phyloP scores from a whole-genome alignment of 805 yeast genomes.

The Sugiyamaella smithiae region DNA sequence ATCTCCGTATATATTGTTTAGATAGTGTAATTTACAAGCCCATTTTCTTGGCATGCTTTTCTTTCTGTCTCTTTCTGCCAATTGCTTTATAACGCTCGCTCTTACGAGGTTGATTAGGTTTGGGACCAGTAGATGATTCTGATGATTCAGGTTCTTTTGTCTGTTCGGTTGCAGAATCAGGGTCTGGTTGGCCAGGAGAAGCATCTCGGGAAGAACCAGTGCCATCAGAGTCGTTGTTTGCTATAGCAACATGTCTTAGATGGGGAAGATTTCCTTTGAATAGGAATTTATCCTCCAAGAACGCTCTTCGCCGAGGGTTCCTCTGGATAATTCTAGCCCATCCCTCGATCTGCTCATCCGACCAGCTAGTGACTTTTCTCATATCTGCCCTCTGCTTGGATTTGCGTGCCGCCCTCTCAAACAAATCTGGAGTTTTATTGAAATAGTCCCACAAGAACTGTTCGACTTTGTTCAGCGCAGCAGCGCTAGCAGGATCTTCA shows the following conservation, averaged over 20 bases:
- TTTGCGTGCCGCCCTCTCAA: conserved; percentile 51
- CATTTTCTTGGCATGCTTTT: conserved; percentile 22
- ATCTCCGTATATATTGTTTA: neutral
- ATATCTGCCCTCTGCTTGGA: conserved; percentile 50
- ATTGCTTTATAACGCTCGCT: conserved; percentile 5
- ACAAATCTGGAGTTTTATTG: conserved; percentile 48
- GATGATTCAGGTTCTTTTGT: neutral
- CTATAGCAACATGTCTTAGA: conserved; percentile 7
- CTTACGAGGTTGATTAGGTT: neutral
- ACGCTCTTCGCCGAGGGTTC: conserved; percentile 58
- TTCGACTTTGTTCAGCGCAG: conserved; percentile 48
- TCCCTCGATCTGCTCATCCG: conserved; percentile 90
- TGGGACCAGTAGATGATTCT: neutral
- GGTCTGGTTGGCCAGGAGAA: neutral
- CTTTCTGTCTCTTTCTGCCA: conserved; percentile 14
- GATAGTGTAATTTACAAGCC: conserved; percentile 1
- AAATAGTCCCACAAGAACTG: conserved; percentile 53
- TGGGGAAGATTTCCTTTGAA: conserved; percentile 41
- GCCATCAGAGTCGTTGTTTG: neutral
- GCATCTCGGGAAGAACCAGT: neutral
- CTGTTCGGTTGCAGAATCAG: neutral
- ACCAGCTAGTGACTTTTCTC: conserved; percentile 58
- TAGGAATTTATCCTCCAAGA: conserved; percentile 61
- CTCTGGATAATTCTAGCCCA: conserved; percentile 78
- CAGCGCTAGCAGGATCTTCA: conserved; percentile 28